Evolutionary conservation across 768 basidiomycete genomes (phyloP), one percentile per base, ranked within the genome.

Genomic region (Daedalea quercina): DNA sequence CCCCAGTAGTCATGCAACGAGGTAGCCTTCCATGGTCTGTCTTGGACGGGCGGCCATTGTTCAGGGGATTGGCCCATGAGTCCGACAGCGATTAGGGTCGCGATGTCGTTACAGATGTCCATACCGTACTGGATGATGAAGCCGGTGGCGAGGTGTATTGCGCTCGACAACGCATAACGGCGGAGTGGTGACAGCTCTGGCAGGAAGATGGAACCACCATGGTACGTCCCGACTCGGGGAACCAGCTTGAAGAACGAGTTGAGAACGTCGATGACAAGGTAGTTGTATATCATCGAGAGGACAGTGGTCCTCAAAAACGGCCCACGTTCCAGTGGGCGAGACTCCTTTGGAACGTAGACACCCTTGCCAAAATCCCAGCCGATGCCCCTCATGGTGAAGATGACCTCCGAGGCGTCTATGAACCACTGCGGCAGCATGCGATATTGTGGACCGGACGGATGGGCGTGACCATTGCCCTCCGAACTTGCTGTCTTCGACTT

Each of bases 1-100:
- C 82, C 74, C 90, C 90, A 92, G 55, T 91, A 81, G 20, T 71
- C 69, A 60, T 85, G 82, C 64, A 92, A 71, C 0, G 87, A 90
- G 46, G 81, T 73, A 3, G 85, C 68, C 12, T 59, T 62, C 84
- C 85, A 92, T 1, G 90, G 89, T 44, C 77, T 65, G 50, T 85
- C 84, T 66, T 81, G 74, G 28, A 87, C 65, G 0, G 90, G 90
- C 4, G 89, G 87, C 88, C 88, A 91, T 24, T 74, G 70, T 6
- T 71, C 60, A 1, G 84, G 86, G 3, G 76, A 64, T 56, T 79
- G 76, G 33, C 71, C 65, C 42, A 85, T 67, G 9, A 77, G 47
- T 17, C 69, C 73, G 34, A 93, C 81, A 17, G 76, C 80, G 54
- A 90, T 54, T 42, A 89, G 67, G 0, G 84, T 82, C 50, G 78